Base-by-base conservation (phyloP, 2,329 filamentous ascomycete species). In the Thielaviopsis cerberus region DNA sequence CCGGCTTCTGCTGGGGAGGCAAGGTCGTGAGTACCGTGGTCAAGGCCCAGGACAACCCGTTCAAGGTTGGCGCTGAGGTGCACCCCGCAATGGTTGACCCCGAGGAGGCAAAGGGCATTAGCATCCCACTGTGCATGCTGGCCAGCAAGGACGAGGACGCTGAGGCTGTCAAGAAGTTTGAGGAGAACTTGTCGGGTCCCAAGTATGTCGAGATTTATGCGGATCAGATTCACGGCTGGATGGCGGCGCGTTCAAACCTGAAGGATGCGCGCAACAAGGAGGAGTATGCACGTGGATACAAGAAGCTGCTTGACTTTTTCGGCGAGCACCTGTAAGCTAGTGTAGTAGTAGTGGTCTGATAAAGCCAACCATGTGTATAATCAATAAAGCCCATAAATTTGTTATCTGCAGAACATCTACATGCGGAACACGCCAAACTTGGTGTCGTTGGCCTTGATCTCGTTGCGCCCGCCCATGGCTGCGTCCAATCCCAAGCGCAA, bases 391-490 rank as follows among this genome's bases (percentile, higher is more conserved):
- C 51, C 27, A 23, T 25, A 26, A 56, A 25, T 45, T 26, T n/a
- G 17, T 27, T 27, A 51, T 20, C 17, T 27, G 10, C 23, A 25
- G 20, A 22, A 53, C 13, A 22, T 61, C 64, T 79, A 91, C 86
- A 91, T 91, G 65, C 86, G 79, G 71, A 91, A 91, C 27, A 91
- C 84, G 13, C 86, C 86, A 71, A 88, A 91, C 67, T 76, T 83
- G 22, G 81, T 86, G 61, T 79, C 78, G 54, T 79, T 78, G 8
- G 77, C 74, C 65, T 76, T 74, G 53, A 80, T 71, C 59, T 81
- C 76, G 63, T 81, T 81, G 64, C 76, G 79, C 1, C 86, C 85
- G 48, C 82, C 80, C 68, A 89, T 72, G 7, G 86, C 83, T 62
- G 85, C 85, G 65, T 78, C 77, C 62, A 91, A 69, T n/a, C 84